A percentile compares a stretch with the other conserved stretches of the same genome.
phyloP scores from a whole-genome alignment of 2,329 filamentous ascomycete species.

The Cytospora piceicola region DNA sequence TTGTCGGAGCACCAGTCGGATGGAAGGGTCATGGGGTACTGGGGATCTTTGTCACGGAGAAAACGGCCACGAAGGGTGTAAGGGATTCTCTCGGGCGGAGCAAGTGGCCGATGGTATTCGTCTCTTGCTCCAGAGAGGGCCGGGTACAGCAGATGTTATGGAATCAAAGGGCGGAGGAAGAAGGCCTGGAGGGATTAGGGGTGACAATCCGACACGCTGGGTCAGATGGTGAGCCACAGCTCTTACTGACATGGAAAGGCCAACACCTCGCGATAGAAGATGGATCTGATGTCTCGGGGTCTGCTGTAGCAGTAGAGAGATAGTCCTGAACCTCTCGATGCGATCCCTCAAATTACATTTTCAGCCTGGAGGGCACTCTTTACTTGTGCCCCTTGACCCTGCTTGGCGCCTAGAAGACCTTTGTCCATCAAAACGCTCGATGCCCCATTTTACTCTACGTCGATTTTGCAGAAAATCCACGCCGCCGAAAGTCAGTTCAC shows the following conservation, averaged over 20 bases:
- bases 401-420: not conserved
- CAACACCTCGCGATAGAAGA: slow-evolving; percentile 40
- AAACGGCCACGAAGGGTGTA: slow-evolving; percentile 77
- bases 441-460: not conserved
- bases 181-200: slow-evolving; percentile 64
- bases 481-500: not conserved
- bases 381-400: not conserved
- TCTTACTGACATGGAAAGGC: slow-evolving; percentile 59
- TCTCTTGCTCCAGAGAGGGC: slow-evolving; percentile 64
- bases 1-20: slow-evolving; percentile 71
- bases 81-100: slow-evolving; percentile 71
- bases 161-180: slow-evolving; percentile 67
- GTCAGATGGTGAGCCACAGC: slow-evolving; percentile 41
- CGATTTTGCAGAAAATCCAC: not conserved
- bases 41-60: slow-evolving; percentile 71
- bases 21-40: slow-evolving; percentile 71
- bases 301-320: not conserved
- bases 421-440: not conserved
- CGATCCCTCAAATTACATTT: not conserved
- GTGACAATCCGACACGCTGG: slow-evolving; percentile 51
- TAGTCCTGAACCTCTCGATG: not conserved
- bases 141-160: slow-evolving; percentile 70
- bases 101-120: slow-evolving; percentile 71
- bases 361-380: too few relatives aligned
- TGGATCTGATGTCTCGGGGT: not conserved